Evolutionary conservation across 2,329 filamentous ascomycete species (phyloP).

Genomic region (Epichloe glyceriae): DNA sequence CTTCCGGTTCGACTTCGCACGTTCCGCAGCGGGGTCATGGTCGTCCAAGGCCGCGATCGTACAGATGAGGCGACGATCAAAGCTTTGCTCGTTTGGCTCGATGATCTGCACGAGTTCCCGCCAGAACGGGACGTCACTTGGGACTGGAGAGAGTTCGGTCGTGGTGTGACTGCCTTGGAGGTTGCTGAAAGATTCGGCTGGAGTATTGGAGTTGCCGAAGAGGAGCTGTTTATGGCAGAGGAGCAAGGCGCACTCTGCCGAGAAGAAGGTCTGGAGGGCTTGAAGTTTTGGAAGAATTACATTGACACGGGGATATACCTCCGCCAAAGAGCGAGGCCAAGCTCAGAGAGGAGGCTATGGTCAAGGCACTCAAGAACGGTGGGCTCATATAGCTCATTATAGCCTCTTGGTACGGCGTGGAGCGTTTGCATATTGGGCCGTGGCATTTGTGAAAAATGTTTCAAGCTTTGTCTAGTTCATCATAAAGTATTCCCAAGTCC

Average conservation of each 20-base stretch:
- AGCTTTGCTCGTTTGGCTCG: slow-evolving; percentile 64
- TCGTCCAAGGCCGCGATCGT: slow-evolving; percentile 77
- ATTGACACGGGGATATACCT: slow-evolving; percentile 32
- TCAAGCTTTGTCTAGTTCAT: too few species aligned
- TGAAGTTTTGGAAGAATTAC: slow-evolving; percentile 86
- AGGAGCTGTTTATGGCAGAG: slow-evolving; percentile 95
- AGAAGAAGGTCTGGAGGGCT: slow-evolving; percentile 81
- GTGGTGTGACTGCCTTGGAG: slow-evolving; percentile 81
- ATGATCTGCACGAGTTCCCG: slow-evolving; percentile 53
- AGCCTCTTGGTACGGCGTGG: not conserved
- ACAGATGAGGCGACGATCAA: slow-evolving; percentile 84
- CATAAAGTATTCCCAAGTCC: too few species aligned
- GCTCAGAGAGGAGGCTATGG: slow-evolving; percentile 27
- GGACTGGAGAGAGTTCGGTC: slow-evolving; percentile 68
- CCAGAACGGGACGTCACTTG: slow-evolving; percentile 53
- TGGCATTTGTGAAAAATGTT: not conserved
- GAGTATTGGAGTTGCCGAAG: slow-evolving; percentile 91
- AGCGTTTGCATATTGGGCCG: not conserved
- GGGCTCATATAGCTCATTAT: slow-evolving; percentile 20
- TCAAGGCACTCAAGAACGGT: slow-evolving; percentile 29
- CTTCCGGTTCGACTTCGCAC: slow-evolving; percentile 75
- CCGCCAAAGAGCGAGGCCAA: slow-evolving; percentile 15
- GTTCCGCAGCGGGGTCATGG: slow-evolving; percentile 89
- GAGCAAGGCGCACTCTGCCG: slow-evolving; percentile 77
- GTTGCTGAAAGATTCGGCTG: slow-evolving; percentile 83